Evolutionary conservation across 441 rosid species (phyloP).

Genomic region (Populus hybrid): DNA sequence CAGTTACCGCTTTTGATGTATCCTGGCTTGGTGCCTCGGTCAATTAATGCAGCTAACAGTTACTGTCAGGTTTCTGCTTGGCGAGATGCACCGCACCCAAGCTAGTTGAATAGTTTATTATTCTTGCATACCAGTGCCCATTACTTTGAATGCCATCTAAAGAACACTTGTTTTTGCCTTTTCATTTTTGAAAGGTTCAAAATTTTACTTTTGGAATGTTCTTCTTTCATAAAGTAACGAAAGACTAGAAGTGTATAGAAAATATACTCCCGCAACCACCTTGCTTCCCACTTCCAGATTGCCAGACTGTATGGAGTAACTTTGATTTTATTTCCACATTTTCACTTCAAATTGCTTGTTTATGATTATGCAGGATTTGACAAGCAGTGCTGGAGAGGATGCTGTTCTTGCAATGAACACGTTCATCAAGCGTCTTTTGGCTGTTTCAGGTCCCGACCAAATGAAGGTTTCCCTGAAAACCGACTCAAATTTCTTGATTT

Average conservation of each 20-base stretch:
- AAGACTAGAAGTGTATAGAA: not conserved
- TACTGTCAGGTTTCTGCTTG: not conserved
- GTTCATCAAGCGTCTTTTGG: constrained; percentile 85
- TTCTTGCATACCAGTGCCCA: not conserved
- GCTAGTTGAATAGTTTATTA: not conserved
- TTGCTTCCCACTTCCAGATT: not conserved
- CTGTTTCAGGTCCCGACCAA: constrained; percentile 73
- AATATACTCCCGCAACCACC: not conserved
- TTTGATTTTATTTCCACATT: not conserved
- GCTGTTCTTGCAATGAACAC: constrained; percentile 88
- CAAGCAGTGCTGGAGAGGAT: constrained; percentile 96
- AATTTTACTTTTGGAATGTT: not conserved
- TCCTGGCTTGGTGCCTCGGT: not conserved
- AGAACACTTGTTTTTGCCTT: not conserved
- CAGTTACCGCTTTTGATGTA: not conserved
- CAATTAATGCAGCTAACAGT: not conserved
- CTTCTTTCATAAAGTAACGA: not conserved
- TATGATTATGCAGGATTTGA: constrained; percentile 60
- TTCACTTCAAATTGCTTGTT: constrained; percentile 9
- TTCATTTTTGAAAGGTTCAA: not conserved
- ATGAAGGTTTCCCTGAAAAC: constrained; percentile 64
- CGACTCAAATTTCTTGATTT: not conserved
- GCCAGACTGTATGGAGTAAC: not conserved
- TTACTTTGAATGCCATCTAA: not conserved
- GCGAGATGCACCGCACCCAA: not conserved